Conservation (phyloP, 805 yeast genomes). For the Kuraishia cidri region DNA sequence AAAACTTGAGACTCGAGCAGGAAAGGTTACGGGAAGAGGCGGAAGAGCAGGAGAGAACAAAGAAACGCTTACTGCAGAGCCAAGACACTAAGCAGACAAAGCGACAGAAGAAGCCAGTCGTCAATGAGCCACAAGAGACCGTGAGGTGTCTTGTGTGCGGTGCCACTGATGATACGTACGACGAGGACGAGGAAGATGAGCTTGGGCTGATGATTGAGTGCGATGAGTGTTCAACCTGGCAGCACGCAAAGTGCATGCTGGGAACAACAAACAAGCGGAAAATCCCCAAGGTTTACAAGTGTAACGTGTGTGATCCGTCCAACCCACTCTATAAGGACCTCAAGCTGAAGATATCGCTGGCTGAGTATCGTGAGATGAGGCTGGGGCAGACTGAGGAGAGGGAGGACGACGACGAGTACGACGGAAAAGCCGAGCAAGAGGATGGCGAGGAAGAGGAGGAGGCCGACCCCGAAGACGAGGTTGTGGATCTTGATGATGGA, state of each 20-base stretch:
- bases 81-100: slow-evolving; percentile 5
- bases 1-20: slow-evolving; percentile 4
- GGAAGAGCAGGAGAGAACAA: no score
- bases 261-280: slow-evolving; percentile 24
- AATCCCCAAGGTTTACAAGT: slow-evolving; percentile 39
- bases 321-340: slow-evolving; percentile 21
- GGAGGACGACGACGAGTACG: slow-evolving; percentile 4
- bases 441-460: slow-evolving; percentile 5
- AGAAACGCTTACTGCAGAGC: no score
- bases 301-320: slow-evolving; percentile 43
- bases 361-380: slow-evolving; percentile 11
- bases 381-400: background rate
- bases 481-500: slow-evolving; percentile 9
- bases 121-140: slow-evolving; percentile 19
- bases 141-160: slow-evolving; percentile 58
- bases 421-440: slow-evolving; percentile 5
- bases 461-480: slow-evolving; percentile 8
- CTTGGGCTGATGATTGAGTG: slow-evolving; percentile 58
- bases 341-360: slow-evolving; percentile 18
- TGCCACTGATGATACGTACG: slow-evolving; percentile 44
- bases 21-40: slow-evolving; percentile 7
- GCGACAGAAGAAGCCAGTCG: slow-evolving; percentile 6
- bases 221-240: slow-evolving; percentile 63
- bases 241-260: slow-evolving; percentile 57
- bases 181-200: slow-evolving; percentile 45